A percentile compares a stretch with the other conserved stretches of the same genome.
These are phyloP conservation scores for Aphanomyces astaci DNA, from an alignment of 352 stramenopile species.

Conservation along the genomic window DNA sequence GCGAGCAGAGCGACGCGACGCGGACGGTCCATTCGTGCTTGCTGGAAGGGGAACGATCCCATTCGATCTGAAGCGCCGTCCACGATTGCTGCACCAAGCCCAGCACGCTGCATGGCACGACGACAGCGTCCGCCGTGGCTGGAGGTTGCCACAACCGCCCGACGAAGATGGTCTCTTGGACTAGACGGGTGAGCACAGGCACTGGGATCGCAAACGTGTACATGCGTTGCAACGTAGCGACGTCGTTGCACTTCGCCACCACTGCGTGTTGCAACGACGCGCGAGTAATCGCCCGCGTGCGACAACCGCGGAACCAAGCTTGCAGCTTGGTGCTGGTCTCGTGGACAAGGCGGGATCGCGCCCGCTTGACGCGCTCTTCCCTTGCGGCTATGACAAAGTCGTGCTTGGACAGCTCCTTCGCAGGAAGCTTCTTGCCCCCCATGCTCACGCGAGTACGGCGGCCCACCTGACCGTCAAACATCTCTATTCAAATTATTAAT, in stretches of 20 bases:
- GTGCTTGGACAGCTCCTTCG: background rate
- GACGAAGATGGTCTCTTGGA: slow-evolving; percentile 6
- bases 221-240: slow-evolving; percentile 6
- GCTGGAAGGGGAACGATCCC: background rate
- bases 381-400: slow-evolving; percentile 8
- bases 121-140: background rate
- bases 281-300: background rate
- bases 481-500: too few relatives aligned
- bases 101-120: background rate
- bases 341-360: slow-evolving; percentile 13
- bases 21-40: background rate
- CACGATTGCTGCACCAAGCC: slow-evolving; percentile 14
- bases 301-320: slow-evolving; percentile 11
- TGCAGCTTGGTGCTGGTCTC: slow-evolving; percentile 9
- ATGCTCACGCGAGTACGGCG: slow-evolving; percentile 15
- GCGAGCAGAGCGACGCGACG: background rate
- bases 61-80: background rate
- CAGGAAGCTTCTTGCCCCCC: background rate
- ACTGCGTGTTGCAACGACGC: background rate
- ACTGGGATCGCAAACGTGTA: slow-evolving; percentile 11
- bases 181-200: slow-evolving; percentile 14
- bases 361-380: slow-evolving; percentile 2
- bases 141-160: too few relatives aligned
- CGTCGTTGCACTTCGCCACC: slow-evolving; percentile 16
- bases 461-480: slow-evolving; percentile 14